Evolutionary conservation across 2,329 filamentous ascomycete genomes (phyloP), one percentile per base, ranked within the genome.

Genomic region (Neopestalotiopsis sp.): DNA sequence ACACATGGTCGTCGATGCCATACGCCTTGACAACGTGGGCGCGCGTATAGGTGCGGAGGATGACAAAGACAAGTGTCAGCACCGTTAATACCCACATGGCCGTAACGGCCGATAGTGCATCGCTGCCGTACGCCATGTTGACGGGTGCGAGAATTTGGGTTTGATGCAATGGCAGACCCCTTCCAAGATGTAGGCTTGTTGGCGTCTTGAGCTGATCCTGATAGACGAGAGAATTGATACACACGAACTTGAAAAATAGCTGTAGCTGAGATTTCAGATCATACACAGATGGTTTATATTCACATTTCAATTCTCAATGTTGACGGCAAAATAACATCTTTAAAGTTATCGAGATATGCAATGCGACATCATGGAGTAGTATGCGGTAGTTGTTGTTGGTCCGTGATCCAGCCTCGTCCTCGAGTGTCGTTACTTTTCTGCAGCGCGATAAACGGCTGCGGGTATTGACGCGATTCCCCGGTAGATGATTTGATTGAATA

Each of bases 1-100:
- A 71, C 12, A 67, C 63, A 7, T 69, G 67, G 9, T 71, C 70
- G n/a, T 71, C 70, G 4, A 60, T 57, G 1, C 66, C 68, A 20
- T 67, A 56, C 1, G 62, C 30, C 4, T 61, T 63, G n/a, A 68
- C 64, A 10, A 69, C 57, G 3, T 40, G 20, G 7, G 65, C 20
- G 4, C 68, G 66, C 1, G 68, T 68, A 30, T 70, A 71, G 1
- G 63, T 28, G 4, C 70, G 68, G 10, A 70, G 30, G 9, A 61
- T n/a, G 17, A 70, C 66, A 49, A 71, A 62, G 5, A 69, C 24
- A 13, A 67, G 40, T 13, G 67, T 60, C 13, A 69, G 34, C 1
- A 52, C 67, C 1, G 68, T 64, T 13, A 69, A 58, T 67, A 72
- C 72, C 73, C 69, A 72, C 7, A 62, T 45, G 30, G 30, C 40